These are phyloP conservation scores for Leptographium procerum DNA, from an alignment of 2,329 filamentous ascomycete genomes.

Conservation along the genomic window DNA sequence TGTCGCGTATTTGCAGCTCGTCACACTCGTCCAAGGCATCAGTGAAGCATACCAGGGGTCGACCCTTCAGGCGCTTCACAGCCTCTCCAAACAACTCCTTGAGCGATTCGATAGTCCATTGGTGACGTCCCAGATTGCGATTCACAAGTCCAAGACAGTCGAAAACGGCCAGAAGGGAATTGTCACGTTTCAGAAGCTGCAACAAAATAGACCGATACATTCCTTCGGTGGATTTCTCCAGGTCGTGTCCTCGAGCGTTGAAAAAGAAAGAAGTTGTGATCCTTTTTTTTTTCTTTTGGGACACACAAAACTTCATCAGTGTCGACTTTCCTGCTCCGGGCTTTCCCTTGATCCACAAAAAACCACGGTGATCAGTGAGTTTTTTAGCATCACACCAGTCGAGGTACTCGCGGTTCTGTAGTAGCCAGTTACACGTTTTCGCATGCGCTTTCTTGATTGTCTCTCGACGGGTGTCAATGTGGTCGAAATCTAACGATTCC, in stretches of 20 bases:
- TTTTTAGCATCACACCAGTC: slow-evolving; percentile 21
- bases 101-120: slow-evolving; percentile 6
- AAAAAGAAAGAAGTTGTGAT: slow-evolving; percentile 32
- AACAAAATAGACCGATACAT: slow-evolving; percentile 36
- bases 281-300: slow-evolving; percentile 3
- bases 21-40: slow-evolving; percentile 40
- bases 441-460: slow-evolving; percentile 9
- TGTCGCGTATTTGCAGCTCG: slow-evolving; percentile 27
- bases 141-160: slow-evolving; percentile 9
- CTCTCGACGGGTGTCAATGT: background rate
- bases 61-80: slow-evolving; percentile 6
- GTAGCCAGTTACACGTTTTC: slow-evolving; percentile 12
- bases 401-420: slow-evolving; percentile 16
- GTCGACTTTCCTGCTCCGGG: slow-evolving; percentile 31
- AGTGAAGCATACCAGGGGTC: slow-evolving; percentile 17
- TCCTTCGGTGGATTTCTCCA: slow-evolving; percentile 31
- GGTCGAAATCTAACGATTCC: background rate
- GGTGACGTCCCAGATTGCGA: background rate
- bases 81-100: slow-evolving; percentile 10
- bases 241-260: slow-evolving; percentile 28
- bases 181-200: slow-evolving; percentile 27
- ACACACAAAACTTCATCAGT: slow-evolving; percentile 26
- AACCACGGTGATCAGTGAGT: slow-evolving; percentile 12
- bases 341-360: slow-evolving; percentile 33
- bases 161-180: slow-evolving; percentile 21